Base-by-base conservation (phyloP, 2,329 filamentous ascomycete species). In the Colletotrichum lindemuthianum region DNA sequence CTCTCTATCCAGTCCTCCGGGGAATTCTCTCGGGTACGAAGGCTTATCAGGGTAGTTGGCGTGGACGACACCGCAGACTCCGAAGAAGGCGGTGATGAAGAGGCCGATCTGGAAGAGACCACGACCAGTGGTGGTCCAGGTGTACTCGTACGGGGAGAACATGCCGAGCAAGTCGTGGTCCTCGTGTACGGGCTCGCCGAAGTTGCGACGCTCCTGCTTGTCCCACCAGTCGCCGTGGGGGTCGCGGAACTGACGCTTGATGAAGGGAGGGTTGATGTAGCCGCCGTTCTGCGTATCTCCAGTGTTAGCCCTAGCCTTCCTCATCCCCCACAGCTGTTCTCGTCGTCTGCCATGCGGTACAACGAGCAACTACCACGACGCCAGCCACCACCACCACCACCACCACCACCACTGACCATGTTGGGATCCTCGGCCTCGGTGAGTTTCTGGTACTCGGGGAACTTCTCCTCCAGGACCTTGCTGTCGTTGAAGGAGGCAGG, bases 171-270 rank as follows among this genome's bases (percentile, higher is more conserved):
- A 86, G 77, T 99, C 96, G 79, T 97, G 91, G 78, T 99, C 96
- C 80, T 99, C 96, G 79, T 99, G 95, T 56, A 97, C 88, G 11
- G 95, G 92, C 80, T 99, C 96, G 79, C 94, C 94, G 77, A 92
- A 98, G 85, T 99, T 98, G 74, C 96, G 89, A 76, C 94, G 90
- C 79, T 98, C 96, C 82, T 99, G 96, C 79, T 93, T 91, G 81
- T 99, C 95, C 92, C 93, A 98, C 93, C 93, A 99, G 75, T 92
- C 90, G 75, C 80, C 95, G 77, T 98, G 88, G 40, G 96, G 96
- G 78, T 98, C 96, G 76, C 96, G 92, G 82, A 93, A 92, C 78
- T 93, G 90, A 71, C 95, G 91, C 85, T 97, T 97, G 79, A 95
- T 82, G 59, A 85, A 80, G 12, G 89, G 88, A 63, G 92, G 91